Percentiles rank a stretch among this genome's conserved stretches.
Conservation (phyloP, 352 stramenopile species). For the Globisporangium perplexum region DNA sequence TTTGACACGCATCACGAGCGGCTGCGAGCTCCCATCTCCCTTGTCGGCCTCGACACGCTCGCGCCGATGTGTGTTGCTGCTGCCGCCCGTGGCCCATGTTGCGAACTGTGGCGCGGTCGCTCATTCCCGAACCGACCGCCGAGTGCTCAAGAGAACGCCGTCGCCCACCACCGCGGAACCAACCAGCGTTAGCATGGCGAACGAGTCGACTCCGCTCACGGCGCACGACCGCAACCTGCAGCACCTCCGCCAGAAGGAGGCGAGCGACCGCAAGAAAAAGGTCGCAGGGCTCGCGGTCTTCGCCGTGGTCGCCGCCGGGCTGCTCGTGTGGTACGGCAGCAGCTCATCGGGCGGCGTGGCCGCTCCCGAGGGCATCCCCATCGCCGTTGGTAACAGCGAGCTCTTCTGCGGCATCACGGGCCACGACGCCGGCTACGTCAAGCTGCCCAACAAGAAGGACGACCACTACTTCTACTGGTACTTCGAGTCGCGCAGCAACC, state of each 20-base stretch:
- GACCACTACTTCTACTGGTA: constrained; percentile 59
- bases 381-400: neutral
- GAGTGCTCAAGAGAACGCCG: neutral
- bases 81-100: no score
- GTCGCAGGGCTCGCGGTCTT: constrained; percentile 9
- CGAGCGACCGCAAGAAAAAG: constrained; percentile 15
- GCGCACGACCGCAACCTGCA: constrained; percentile 16
- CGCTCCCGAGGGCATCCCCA: constrained; percentile 2
- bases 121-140: constrained; percentile 2
- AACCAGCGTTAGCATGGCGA: constrained; percentile 3
- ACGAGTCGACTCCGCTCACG: constrained; percentile 11
- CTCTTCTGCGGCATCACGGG: constrained; percentile 22
- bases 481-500: constrained; percentile 24
- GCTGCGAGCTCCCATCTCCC: neutral
- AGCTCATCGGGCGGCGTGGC: neutral
- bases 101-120: no score
- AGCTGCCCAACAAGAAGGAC: constrained; percentile 23
- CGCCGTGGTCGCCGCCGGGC: neutral
- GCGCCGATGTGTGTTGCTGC: neutral
- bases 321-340: constrained; percentile 14
- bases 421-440: constrained; percentile 32
- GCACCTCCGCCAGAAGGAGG: constrained; percentile 10
- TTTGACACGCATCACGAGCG: neutral
- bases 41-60: neutral
- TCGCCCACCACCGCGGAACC: neutral